These are phyloP conservation scores for Schwanniomyces vanrijiae DNA, from an alignment of 805 yeast genomes.

Conservation along the genomic window DNA sequence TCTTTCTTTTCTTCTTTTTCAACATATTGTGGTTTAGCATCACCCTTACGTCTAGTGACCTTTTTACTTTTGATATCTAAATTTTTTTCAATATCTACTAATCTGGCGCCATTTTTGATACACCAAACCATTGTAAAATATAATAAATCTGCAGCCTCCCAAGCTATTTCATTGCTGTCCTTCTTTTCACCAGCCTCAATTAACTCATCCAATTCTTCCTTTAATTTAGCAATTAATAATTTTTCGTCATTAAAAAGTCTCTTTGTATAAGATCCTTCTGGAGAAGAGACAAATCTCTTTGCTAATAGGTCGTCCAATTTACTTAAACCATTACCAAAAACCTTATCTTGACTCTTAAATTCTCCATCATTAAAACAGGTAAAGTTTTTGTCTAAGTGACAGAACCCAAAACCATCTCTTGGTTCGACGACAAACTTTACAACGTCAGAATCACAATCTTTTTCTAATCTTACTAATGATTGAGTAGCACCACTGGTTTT, in stretches of 20 bases:
- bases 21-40: slow-evolving; percentile 83
- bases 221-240: slow-evolving; percentile 80
- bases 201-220: slow-evolving; percentile 95
- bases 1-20: slow-evolving; percentile 19
- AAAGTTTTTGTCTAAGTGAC: slow-evolving; percentile 73
- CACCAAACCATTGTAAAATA: slow-evolving; percentile 57
- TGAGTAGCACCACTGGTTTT: slow-evolving; percentile 96
- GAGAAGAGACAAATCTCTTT: slow-evolving; percentile 67
- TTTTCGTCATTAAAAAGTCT: slow-evolving; percentile 78
- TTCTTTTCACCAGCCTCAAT: slow-evolving; percentile 64
- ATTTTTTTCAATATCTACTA: slow-evolving; percentile 80
- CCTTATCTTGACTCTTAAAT: slow-evolving; percentile 31
- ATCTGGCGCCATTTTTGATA: slow-evolving; percentile 69
- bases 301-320: slow-evolving; percentile 66
- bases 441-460: slow-evolving; percentile 93
- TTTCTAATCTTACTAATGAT: slow-evolving; percentile 58
- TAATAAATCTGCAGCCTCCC: slow-evolving; percentile 95
- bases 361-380: slow-evolving; percentile 69
- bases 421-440: slow-evolving; percentile 85
- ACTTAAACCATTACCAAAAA: slow-evolving; percentile 63
- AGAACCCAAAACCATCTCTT: slow-evolving; percentile 78
- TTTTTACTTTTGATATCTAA: slow-evolving; percentile 80
- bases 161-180: slow-evolving; percentile 58
- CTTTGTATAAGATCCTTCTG: slow-evolving; percentile 92
- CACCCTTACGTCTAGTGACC: slow-evolving; percentile 92